Evolutionary conservation across 768 basidiomycete species (phyloP).

Genomic region (Calocybe indica): DNA sequence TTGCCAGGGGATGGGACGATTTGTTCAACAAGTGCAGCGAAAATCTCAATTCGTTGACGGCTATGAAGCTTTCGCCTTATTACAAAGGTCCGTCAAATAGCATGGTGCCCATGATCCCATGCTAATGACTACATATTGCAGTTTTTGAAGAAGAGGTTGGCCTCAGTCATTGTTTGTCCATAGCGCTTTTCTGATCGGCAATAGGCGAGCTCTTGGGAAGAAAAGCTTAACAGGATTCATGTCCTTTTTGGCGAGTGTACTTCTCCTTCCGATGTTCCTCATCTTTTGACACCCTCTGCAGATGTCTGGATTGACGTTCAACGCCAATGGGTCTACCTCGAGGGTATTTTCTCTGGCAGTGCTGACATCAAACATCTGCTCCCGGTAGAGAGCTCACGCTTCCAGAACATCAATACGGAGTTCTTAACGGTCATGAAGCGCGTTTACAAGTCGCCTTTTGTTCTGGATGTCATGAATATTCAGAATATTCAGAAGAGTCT

Average conservation of each 20-base stretch:
- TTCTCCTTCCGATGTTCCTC: conserved; percentile 5
- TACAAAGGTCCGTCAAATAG: conserved; percentile 69
- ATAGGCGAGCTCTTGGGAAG: conserved; percentile 89
- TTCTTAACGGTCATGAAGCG: conserved; percentile 99
- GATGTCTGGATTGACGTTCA: conserved; percentile 99
- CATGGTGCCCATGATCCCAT: background rate
- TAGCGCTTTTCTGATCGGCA: conserved; percentile 5
- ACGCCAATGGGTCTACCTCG: conserved; percentile 98
- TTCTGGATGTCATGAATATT: conserved; percentile 95
- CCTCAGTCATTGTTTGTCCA: background rate
- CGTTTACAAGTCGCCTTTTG: conserved; percentile 98
- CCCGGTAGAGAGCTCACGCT: conserved; percentile 95
- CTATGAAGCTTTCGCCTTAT: conserved; percentile 98
- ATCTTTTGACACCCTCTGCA: conserved; percentile 16
- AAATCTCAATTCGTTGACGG: conserved; percentile 90
- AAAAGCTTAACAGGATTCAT: conserved; percentile 93
- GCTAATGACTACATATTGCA: conserved; percentile 17
- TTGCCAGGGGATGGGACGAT: conserved; percentile 87
- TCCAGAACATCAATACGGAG: conserved; percentile 97
- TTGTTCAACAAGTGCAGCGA: conserved; percentile 96
- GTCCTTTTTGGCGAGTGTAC: conserved; percentile 77
- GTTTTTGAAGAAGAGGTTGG: conserved; percentile 85
- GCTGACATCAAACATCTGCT: conserved; percentile 99
- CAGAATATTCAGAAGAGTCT: conserved; percentile 94
- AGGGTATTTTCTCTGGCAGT: conserved; percentile 99